Conservation (phyloP, 352 stramenopile genomes). For the Pythium folliculosum region DNA sequence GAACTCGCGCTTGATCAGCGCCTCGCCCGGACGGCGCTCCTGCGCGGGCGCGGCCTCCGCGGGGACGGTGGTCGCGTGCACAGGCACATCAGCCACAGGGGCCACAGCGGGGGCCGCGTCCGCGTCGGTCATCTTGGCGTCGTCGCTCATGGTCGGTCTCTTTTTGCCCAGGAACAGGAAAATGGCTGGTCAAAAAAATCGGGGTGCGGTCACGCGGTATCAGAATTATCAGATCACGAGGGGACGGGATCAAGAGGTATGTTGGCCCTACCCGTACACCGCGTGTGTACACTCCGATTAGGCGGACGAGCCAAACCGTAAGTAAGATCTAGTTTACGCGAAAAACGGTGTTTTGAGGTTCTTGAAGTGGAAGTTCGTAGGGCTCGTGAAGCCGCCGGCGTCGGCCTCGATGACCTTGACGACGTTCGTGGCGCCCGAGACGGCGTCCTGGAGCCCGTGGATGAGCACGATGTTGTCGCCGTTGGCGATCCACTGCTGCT, state of each 20-base stretch:
- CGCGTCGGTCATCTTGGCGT: constrained; percentile 19
- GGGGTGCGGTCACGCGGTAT: neutral
- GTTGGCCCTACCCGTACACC: neutral
- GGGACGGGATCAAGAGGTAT: neutral
- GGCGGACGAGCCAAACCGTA: neutral
- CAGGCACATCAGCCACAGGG: neutral
- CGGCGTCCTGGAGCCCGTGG: constrained; percentile 85
- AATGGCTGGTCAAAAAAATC: constrained; percentile 11
- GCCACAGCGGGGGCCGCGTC: neutral
- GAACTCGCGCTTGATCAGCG: constrained; percentile 43
- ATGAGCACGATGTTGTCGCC: constrained; percentile 90
- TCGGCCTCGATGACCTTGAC: constrained; percentile 89
- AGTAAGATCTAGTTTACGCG: constrained; percentile 10
- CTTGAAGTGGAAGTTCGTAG: constrained; percentile 67
- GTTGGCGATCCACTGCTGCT: constrained; percentile 76
- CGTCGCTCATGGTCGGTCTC: constrained; percentile 23
- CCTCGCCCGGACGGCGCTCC: constrained; percentile 34
- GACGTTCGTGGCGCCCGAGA: constrained; percentile 85
- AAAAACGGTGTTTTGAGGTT: constrained; percentile 43
- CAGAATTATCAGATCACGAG: constrained; percentile 10
- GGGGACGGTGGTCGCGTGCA: too few species aligned
- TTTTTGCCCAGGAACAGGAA: too few species aligned
- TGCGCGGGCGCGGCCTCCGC: neutral
- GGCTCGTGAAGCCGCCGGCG: constrained; percentile 62
- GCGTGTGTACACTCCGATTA: neutral